Evolutionary conservation across 129 eudicot species (phyloP).

Genomic region (Tagetes erecta): DNA sequence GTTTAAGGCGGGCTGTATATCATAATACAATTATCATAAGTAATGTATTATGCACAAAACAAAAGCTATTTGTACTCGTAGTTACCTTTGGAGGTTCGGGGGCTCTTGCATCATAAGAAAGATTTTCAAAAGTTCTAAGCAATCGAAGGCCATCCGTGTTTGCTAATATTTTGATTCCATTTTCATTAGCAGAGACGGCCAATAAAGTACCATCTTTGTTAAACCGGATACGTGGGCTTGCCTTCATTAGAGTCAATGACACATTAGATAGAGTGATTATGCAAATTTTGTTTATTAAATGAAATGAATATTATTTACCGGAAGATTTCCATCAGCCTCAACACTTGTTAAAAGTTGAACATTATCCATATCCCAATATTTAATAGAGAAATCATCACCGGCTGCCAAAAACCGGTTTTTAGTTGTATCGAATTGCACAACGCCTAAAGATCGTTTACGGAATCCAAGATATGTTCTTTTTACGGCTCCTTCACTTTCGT

Average conservation of each 20-base stretch:
- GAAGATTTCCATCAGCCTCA: conserved; percentile 58
- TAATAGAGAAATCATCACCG: conserved; percentile 53
- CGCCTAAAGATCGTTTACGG: conserved; percentile 45
- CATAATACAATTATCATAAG: background rate
- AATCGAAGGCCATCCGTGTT: conserved; percentile 42
- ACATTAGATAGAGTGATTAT: background rate
- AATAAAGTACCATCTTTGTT: conserved; percentile 55
- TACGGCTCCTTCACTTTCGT: conserved; percentile 56
- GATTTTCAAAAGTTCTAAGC: conserved; percentile 41
- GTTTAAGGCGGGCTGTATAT: conserved; percentile 63
- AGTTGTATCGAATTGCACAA: conserved; percentile 54
- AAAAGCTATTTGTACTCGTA: too few relatives aligned
- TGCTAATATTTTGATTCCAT: conserved; percentile 56
- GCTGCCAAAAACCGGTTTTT: conserved; percentile 53
- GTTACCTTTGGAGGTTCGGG: conserved; percentile 62
- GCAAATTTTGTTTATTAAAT: background rate
- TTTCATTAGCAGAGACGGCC: conserved; percentile 56
- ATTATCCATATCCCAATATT: conserved; percentile 60
- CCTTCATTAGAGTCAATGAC: conserved; percentile 31
- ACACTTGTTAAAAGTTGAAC: conserved; percentile 44
- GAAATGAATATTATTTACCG: conserved; percentile 32
- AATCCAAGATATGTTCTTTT: conserved; percentile 48
- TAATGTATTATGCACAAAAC: background rate
- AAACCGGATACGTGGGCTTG: conserved; percentile 54
- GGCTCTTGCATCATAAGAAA: conserved; percentile 38